Evolutionary conservation across 257 asterid genomes (phyloP).

Genomic region (Buddleja alternifolia): DNA sequence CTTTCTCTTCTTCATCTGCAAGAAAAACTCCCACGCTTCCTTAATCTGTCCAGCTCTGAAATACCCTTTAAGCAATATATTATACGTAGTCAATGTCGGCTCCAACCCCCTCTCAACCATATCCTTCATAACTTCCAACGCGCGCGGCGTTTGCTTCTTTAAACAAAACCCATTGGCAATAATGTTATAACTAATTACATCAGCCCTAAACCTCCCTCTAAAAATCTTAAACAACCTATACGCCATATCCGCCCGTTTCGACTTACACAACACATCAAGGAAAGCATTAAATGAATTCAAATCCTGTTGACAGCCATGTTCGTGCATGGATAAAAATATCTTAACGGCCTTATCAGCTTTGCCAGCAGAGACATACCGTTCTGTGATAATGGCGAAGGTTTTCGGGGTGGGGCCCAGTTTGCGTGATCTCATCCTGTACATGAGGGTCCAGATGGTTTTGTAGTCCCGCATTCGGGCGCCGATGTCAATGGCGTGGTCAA

Average conservation of each 20-base stretch:
- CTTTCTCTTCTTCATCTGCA: slow-evolving; percentile 85
- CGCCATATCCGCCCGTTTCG: slow-evolving; percentile 77
- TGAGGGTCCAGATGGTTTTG: slow-evolving; percentile 66
- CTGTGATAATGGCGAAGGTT: slow-evolving; percentile 79
- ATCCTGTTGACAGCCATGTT: slow-evolving; percentile 88
- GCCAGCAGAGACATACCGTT: slow-evolving; percentile 80
- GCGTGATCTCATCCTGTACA: slow-evolving; percentile 58
- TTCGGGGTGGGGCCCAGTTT: slow-evolving; percentile 75
- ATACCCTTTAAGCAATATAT: slow-evolving; percentile 77
- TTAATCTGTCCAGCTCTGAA: slow-evolving; percentile 68
- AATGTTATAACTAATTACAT: slow-evolving; percentile 69
- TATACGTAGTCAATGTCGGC: slow-evolving; percentile 70
- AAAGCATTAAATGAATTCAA: slow-evolving; percentile 73
- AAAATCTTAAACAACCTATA: slow-evolving; percentile 55
- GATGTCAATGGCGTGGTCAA: slow-evolving; percentile 78
- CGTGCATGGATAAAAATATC: slow-evolving; percentile 81
- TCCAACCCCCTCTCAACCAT: slow-evolving; percentile 80
- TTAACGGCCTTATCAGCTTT: slow-evolving; percentile 87
- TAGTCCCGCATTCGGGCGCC: slow-evolving; percentile 80
- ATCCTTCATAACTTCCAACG: slow-evolving; percentile 72
- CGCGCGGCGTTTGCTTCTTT: slow-evolving; percentile 69
- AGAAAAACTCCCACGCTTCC: slow-evolving; percentile 87
- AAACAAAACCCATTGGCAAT: slow-evolving; percentile 83
- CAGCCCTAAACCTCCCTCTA: slow-evolving; percentile 69
- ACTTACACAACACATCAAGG: slow-evolving; percentile 84